Conservation (phyloP, 495 filamentous ascomycete species). For the Aspergillus hancockii region DNA sequence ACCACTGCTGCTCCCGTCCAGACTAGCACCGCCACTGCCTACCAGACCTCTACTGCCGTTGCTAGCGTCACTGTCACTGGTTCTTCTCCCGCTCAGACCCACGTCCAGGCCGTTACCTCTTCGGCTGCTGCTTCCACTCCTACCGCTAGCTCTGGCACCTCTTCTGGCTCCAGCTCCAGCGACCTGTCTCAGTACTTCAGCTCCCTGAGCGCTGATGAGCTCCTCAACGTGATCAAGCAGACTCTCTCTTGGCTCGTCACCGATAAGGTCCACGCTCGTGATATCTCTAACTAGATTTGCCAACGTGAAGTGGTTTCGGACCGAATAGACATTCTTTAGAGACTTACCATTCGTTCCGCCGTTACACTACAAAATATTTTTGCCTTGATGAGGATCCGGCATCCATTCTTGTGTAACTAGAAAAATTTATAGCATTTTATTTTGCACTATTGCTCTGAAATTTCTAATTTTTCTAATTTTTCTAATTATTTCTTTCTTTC, state of each 20-base stretch:
- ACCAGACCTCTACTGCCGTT: conserved; percentile 17
- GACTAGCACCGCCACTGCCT: conserved; percentile 18
- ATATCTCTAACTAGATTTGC: conserved; percentile 27
- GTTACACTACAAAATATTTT: conserved; percentile 15
- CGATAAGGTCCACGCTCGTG: conserved; percentile 41
- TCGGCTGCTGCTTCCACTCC: conserved; percentile 9
- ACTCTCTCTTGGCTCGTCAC: conserved; percentile 42
- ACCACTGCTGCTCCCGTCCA: conserved; percentile 20
- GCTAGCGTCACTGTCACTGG: conserved; percentile 22
- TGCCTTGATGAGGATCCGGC: conserved; percentile 12
- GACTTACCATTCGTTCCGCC: conserved; percentile 12
- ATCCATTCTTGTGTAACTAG: conserved; percentile 7
- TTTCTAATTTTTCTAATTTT: neutral
- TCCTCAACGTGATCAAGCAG: conserved; percentile 34
- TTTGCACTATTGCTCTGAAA: neutral
- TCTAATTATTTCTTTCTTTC: too few species aligned
- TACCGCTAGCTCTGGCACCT: conserved; percentile 17
- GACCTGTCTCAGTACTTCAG: conserved; percentile 37
- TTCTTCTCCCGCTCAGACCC: conserved; percentile 23
- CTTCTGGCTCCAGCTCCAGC: conserved; percentile 19
- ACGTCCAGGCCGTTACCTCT: conserved; percentile 21
- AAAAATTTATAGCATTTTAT: neutral
- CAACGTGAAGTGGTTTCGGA: conserved; percentile 11
- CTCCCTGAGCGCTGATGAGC: conserved; percentile 40
- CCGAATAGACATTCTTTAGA: conserved; percentile 15